phyloP scores from a whole-genome alignment of 371 early-diverging fungal species.

The Coemansia sp. region DNA sequence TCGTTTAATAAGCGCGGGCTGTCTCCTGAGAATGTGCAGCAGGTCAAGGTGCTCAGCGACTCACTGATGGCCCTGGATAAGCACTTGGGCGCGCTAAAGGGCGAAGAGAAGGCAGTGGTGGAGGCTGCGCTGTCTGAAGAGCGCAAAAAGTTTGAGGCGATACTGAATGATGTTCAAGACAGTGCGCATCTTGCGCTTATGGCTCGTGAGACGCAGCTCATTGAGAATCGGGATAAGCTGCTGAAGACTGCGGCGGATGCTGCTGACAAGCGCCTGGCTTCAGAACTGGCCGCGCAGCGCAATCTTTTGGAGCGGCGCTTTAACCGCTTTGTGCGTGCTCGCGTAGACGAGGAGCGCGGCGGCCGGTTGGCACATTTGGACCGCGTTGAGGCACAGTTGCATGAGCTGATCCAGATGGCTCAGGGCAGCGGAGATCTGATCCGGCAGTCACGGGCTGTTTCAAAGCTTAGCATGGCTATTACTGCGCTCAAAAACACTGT shows the following conservation, averaged over 20 bases:
- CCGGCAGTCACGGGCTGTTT: slow-evolving; percentile 33
- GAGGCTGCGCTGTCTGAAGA: slow-evolving; percentile 49
- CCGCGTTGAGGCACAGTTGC: slow-evolving; percentile 71
- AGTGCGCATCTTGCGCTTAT: slow-evolving; percentile 41
- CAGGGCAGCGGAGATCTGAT: slow-evolving; percentile 43
- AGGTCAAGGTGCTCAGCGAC: slow-evolving; percentile 47
- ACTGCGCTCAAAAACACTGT: slow-evolving; percentile 60
- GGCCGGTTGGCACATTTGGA: slow-evolving; percentile 88
- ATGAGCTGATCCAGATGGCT: slow-evolving; percentile 58
- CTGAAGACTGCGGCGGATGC: slow-evolving; percentile 18
- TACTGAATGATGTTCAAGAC: slow-evolving; percentile 42
- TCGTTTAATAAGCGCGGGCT: slow-evolving; percentile 43
- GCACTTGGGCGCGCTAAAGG: slow-evolving; percentile 33
- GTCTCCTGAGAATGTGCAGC: slow-evolving; percentile 34
- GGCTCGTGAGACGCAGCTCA: slow-evolving; percentile 46
- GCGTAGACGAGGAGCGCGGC: slow-evolving; percentile 87
- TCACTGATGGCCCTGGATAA: slow-evolving; percentile 45
- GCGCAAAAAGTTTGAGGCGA: slow-evolving; percentile 50
- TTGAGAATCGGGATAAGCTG: slow-evolving; percentile 18
- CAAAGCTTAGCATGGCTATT: slow-evolving; percentile 55
- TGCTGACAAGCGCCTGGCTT: slow-evolving; percentile 25
- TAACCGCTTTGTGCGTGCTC: slow-evolving; percentile 67
- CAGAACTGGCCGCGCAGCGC: slow-evolving; percentile 49
- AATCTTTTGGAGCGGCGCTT: slow-evolving; percentile 57
- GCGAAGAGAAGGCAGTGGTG: slow-evolving; percentile 28